phyloP scores from a whole-genome alignment of 495 filamentous ascomycete species.

The Trichoderma virens region DNA sequence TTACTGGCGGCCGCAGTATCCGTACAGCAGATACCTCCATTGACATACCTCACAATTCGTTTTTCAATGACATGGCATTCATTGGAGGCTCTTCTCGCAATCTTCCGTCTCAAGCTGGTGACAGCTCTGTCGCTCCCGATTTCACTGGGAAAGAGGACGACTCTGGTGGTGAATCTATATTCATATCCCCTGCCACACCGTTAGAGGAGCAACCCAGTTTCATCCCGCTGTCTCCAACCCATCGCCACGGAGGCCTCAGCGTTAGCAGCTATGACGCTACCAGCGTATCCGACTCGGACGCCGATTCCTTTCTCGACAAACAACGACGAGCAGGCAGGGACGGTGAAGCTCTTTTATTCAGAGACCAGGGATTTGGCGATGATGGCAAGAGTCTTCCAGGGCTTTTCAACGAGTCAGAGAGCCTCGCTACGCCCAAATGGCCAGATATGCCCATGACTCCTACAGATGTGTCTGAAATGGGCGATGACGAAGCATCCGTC shows the following conservation, averaged over 20 bases:
- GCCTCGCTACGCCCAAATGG: background rate
- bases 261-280: slow-evolving; percentile 2
- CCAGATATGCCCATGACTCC: background rate
- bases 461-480: background rate
- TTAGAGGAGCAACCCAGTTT: background rate
- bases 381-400: slow-evolving; percentile 30
- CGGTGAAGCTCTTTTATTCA: slow-evolving; percentile 38
- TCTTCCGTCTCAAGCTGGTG: background rate
- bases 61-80: background rate
- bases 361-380: slow-evolving; percentile 27
- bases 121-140: background rate
- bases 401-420: slow-evolving; percentile 18
- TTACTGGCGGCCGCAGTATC: background rate
- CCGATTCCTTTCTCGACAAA: slow-evolving; percentile 26
- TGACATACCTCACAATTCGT: background rate
- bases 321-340: slow-evolving; percentile 24
- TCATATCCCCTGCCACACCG: background rate
- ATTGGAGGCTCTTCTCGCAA: background rate
- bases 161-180: background rate
- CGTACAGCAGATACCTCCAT: background rate
- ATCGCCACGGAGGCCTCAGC: slow-evolving; percentile 11
- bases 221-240: slow-evolving; percentile 3
- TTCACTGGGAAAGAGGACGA: background rate
- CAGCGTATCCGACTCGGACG: background rate
- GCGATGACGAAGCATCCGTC: background rate